Evolutionary conservation across 2,329 filamentous ascomycete species (phyloP).

Genomic region (Alternaria arbusti): DNA sequence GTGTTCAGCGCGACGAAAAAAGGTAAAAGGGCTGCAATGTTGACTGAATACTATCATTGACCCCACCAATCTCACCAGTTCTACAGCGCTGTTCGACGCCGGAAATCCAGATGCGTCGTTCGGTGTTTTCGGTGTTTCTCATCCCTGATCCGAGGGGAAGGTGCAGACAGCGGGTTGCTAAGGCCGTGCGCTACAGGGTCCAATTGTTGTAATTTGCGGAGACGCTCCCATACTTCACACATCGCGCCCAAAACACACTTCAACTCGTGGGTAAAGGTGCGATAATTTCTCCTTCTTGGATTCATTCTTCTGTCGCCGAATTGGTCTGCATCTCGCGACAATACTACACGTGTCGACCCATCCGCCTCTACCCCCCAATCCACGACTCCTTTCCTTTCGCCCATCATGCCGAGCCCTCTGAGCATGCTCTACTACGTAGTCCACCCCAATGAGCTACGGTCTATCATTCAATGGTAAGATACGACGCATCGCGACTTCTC

Average conservation of each 20-base stretch:
- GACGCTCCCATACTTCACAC: conserved; percentile 2
- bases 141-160: conserved; percentile 4
- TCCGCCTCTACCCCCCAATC: conserved; percentile 10
- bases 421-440: conserved; percentile 73
- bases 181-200: conserved; percentile 15
- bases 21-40: neutral
- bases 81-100: neutral
- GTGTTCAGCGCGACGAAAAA: neutral
- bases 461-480: conserved; percentile 87
- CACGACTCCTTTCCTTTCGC: conserved; percentile 20
- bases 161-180: conserved; percentile 7
- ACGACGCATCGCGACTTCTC: neutral
- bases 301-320: neutral
- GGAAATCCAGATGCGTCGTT: neutral
- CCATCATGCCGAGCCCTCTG: conserved; percentile 48
- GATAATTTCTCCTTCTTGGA: neutral
- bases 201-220: conserved; percentile 14
- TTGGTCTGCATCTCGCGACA: conserved; percentile 10
- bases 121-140: conserved; percentile 2
- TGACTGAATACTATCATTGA: neutral
- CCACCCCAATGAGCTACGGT: conserved; percentile 78
- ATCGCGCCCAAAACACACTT: neutral
- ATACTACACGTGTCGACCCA: neutral
- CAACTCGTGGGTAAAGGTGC: neutral
- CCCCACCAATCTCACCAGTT: neutral